These are phyloP conservation scores for Xylaria sp. DNA, from an alignment of 2,329 filamentous ascomycete genomes.

Conservation along the genomic window DNA sequence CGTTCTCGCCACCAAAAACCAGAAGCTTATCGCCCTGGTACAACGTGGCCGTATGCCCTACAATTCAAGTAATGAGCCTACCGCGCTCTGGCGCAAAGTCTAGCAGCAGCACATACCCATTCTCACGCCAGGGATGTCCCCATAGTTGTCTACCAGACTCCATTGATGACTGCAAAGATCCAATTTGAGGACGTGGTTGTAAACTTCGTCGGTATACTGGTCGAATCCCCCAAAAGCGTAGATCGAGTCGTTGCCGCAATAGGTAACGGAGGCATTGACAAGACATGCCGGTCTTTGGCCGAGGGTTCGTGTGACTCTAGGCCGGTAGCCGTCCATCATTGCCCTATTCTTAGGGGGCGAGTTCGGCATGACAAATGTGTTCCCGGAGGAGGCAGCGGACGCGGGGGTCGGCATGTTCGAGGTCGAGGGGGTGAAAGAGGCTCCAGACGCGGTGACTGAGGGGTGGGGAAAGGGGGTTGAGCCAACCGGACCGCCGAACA, in stretches of 20 bases:
- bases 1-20: slow-evolving; percentile 97
- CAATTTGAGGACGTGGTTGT: slow-evolving; percentile 92
- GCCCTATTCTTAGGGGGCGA: slow-evolving; percentile 73
- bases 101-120: slow-evolving; percentile 71
- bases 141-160: slow-evolving; percentile 97
- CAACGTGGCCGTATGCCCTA: slow-evolving; percentile 91
- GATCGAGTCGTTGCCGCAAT: slow-evolving; percentile 95
- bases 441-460: slow-evolving; percentile 33
- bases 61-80: slow-evolving; percentile 22
- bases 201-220: slow-evolving; percentile 98
- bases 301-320: slow-evolving; percentile 78
- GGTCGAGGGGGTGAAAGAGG: slow-evolving; percentile 41
- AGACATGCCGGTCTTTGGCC: slow-evolving; percentile 88
- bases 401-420: slow-evolving; percentile 51
- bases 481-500: slow-evolving; percentile 41
- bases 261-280: slow-evolving; percentile 98
- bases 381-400: slow-evolving; percentile 64
- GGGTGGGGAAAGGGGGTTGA: slow-evolving; percentile 34
- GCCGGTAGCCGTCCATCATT: slow-evolving; percentile 77
- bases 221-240: slow-evolving; percentile 99
- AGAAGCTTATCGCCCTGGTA: slow-evolving; percentile 95
- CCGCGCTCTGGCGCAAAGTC: neutral
- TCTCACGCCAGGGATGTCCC: slow-evolving; percentile 93
- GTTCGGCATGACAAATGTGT: slow-evolving; percentile 90
- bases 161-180: slow-evolving; percentile 89